Percentiles rank a stretch among this genome's conserved stretches.
Conservation (phyloP, 306 rosid genomes). For the Corylus avellana region DNA sequence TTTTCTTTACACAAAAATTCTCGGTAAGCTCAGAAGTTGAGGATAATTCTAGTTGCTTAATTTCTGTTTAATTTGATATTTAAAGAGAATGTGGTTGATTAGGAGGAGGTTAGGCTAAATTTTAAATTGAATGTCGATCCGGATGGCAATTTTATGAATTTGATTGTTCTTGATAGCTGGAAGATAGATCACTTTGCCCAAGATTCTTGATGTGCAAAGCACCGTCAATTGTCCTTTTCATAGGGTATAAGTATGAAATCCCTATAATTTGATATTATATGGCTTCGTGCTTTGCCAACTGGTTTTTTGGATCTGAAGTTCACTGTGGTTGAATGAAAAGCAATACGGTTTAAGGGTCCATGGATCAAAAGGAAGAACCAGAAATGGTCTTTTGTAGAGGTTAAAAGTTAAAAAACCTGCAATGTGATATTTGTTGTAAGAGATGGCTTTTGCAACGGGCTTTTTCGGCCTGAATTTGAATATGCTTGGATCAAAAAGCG, state of each 20-base stretch:
- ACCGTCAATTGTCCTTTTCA: not conserved
- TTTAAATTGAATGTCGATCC: not conserved
- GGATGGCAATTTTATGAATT: slow-evolving; percentile 6
- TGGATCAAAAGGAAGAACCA: not conserved
- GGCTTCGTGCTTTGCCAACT: not conserved
- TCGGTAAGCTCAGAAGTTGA: slow-evolving; percentile 6
- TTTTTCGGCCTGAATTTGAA: slow-evolving; percentile 7
- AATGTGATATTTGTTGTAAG: not conserved
- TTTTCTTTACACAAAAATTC: not conserved
- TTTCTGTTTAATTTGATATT: not conserved
- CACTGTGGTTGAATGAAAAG: not conserved
- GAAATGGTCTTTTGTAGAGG: not conserved
- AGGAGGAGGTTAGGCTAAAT: not conserved
- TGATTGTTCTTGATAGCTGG: slow-evolving; percentile 4
- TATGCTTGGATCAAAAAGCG: slow-evolving; percentile 21
- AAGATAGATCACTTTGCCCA: slow-evolving; percentile 13
- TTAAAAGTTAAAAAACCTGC: not conserved
- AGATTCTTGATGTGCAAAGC: not conserved
- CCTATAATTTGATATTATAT: not conserved
- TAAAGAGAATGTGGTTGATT: slow-evolving; percentile 4
- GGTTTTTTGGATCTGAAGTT: not conserved
- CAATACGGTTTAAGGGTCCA: not conserved
- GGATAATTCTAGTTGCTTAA: not conserved
- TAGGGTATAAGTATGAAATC: not conserved
- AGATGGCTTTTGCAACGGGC: not conserved